Conservation (phyloP, 2,329 filamentous ascomycete species). For the Pseudocercospora pini-densiflorae region DNA sequence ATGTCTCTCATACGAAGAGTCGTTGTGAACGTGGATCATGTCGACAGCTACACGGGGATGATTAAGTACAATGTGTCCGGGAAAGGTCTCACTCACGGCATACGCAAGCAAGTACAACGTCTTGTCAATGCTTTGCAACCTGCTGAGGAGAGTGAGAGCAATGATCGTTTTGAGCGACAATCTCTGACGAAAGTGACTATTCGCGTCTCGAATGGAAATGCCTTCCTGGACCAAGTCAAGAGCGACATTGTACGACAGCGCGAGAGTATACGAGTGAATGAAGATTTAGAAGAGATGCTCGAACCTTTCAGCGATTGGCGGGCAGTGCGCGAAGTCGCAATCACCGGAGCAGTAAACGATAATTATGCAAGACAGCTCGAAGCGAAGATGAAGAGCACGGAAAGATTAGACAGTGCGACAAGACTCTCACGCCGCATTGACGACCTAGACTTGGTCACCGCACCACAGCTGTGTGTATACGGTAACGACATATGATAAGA, state of each 20-base stretch:
- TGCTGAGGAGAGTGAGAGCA: slow-evolving; percentile 24
- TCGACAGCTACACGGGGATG: slow-evolving; percentile 57
- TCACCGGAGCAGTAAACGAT: slow-evolving; percentile 47
- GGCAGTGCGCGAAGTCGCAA: slow-evolving; percentile 42
- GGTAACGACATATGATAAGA: slow-evolving; percentile 31
- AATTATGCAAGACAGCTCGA: slow-evolving; percentile 43
- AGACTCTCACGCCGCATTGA: slow-evolving; percentile 12
- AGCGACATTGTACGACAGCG: slow-evolving; percentile 32
- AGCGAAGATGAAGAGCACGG: slow-evolving; percentile 37
- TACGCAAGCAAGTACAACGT: slow-evolving; percentile 46
- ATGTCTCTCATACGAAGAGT: slow-evolving; percentile 48
- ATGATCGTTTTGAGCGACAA: slow-evolving; percentile 1
- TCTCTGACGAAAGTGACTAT: slow-evolving; percentile 32
- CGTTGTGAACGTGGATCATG: slow-evolving; percentile 51
- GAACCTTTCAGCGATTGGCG: slow-evolving; percentile 46
- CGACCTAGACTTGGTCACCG: slow-evolving; percentile 17
- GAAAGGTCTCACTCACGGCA: slow-evolving; percentile 48
- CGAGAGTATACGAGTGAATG: slow-evolving; percentile 38
- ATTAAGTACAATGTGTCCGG: slow-evolving; percentile 57
- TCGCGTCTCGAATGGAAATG: slow-evolving; percentile 39
- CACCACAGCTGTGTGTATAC: slow-evolving; percentile 32
- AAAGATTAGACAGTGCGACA: slow-evolving; percentile 8
- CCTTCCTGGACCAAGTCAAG: slow-evolving; percentile 38
- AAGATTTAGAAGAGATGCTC: slow-evolving; percentile 47
- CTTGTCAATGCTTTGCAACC: slow-evolving; percentile 45